A percentile compares a stretch with the other conserved stretches of the same genome.
Evolutionary conservation across 345 rosid species (phyloP).

Genomic region (Toxicodendron radicans): DNA sequence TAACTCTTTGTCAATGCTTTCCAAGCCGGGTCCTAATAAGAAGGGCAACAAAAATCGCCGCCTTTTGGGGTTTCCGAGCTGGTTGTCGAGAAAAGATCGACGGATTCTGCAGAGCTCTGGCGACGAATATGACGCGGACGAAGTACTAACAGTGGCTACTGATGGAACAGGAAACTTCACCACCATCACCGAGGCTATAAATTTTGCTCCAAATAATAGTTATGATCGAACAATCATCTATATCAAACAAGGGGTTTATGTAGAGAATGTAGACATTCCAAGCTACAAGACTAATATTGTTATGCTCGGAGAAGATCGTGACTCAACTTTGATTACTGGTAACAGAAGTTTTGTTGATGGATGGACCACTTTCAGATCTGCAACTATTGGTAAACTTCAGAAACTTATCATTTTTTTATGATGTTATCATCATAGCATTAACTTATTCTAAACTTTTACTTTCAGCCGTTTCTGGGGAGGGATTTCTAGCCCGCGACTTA

Average conservation of each 20-base stretch:
- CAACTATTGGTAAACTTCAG: constrained; percentile 62
- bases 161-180: constrained; percentile 83
- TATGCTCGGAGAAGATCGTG: constrained; percentile 72
- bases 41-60: constrained; percentile 43
- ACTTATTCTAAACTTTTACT: background rate
- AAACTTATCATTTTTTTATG: background rate
- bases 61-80: constrained; percentile 52
- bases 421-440: background rate
- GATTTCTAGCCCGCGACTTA: constrained; percentile 76
- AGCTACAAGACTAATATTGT: constrained; percentile 68
- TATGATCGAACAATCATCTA: constrained; percentile 46
- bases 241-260: constrained; percentile 64
- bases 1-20: constrained; percentile 69
- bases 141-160: constrained; percentile 59
- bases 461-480: constrained; percentile 75
- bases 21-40: constrained; percentile 28
- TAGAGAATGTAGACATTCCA: constrained; percentile 69
- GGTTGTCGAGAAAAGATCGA: constrained; percentile 53
- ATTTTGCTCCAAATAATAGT: constrained; percentile 71
- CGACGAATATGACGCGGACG: constrained; percentile 55
- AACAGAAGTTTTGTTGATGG: constrained; percentile 69
- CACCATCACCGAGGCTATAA: constrained; percentile 70
- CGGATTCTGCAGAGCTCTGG: constrained; percentile 47
- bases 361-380: constrained; percentile 97
- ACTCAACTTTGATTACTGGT: constrained; percentile 61